Percentiles rank a stretch among this genome's conserved stretches.
These are phyloP conservation scores for Acacia confusa DNA, from an alignment of 306 rosid species.

Conservation along the genomic window DNA sequence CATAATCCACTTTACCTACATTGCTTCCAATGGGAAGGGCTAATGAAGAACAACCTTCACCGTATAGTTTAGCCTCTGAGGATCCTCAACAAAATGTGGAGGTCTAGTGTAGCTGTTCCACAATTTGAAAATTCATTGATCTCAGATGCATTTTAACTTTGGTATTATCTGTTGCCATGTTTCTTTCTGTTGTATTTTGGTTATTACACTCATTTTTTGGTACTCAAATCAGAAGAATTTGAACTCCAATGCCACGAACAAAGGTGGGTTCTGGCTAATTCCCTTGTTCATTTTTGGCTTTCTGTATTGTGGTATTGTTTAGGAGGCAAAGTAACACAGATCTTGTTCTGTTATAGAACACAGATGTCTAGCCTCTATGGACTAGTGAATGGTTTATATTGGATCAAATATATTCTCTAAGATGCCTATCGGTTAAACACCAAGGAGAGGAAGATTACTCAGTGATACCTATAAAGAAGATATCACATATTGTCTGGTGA, in stretches of 20 bases:
- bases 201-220: constrained; percentile 70
- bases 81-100: constrained; percentile 48
- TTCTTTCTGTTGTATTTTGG: constrained; percentile 85
- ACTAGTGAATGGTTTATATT: no score
- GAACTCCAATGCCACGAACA: constrained; percentile 49
- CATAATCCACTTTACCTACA: constrained; percentile 46
- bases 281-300: constrained; percentile 6
- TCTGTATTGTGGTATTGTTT: constrained; percentile 38
- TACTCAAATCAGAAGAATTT: constrained; percentile 61
- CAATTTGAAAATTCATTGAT: constrained; percentile 54
- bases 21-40: constrained; percentile 74
- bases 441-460: no score
- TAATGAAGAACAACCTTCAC: constrained; percentile 56
- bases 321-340: constrained; percentile 40
- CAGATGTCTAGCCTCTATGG: no score
- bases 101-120: constrained; percentile 41
- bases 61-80: constrained; percentile 34
- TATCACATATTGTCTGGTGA: no score
- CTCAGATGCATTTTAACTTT: constrained; percentile 67
- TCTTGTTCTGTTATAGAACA: no score
- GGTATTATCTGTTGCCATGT: constrained; percentile 57
- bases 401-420: no score
- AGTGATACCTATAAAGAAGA: no score
- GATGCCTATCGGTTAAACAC: no score
- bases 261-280: constrained; percentile 46